These are phyloP conservation scores for Magnusiomyces magnusii DNA, from an alignment of 1,139 yeast genomes.

Conservation along the genomic window DNA sequence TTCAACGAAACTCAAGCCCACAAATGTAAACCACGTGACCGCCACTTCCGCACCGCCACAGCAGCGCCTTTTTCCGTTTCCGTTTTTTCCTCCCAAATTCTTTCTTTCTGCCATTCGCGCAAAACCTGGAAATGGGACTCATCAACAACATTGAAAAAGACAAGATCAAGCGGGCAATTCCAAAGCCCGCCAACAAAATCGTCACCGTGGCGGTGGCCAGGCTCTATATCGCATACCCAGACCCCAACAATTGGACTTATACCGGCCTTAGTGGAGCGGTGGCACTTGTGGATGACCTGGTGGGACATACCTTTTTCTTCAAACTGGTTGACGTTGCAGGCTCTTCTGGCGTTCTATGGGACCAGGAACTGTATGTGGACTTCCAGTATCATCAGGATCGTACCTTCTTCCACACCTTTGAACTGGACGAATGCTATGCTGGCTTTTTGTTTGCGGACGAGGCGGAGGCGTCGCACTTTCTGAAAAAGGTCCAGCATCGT, in stretches of 20 bases:
- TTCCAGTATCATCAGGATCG: constrained; percentile 91
- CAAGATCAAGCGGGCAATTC: constrained; percentile 77
- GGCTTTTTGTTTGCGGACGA: constrained; percentile 89
- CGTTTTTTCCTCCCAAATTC: not conserved
- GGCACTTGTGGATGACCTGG: constrained; percentile 80
- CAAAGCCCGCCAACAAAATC: constrained; percentile 81
- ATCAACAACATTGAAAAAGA: constrained; percentile 71
- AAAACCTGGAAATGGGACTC: constrained; percentile 43
- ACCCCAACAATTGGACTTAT: constrained; percentile 70
- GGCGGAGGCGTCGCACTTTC: constrained; percentile 78
- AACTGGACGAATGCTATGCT: constrained; percentile 82
- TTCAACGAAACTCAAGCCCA: too few species aligned
- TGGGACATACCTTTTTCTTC: constrained; percentile 87
- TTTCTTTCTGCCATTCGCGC: not conserved
- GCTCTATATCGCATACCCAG: constrained; percentile 83
- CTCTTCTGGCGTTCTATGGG: constrained; percentile 87
- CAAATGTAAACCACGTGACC: too few species aligned
- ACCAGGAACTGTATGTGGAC: constrained; percentile 84
- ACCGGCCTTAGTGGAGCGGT: constrained; percentile 89
- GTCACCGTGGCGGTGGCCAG: constrained; percentile 89
- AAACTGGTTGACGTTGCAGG: constrained; percentile 81
- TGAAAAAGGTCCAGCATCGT: constrained; percentile 64
- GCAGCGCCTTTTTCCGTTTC: not conserved
- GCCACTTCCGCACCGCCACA: too few species aligned
- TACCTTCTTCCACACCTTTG: constrained; percentile 90